phyloP scores from a whole-genome alignment of 1,284 basidiomycete genomes.

The Puccinia coronata region DNA sequence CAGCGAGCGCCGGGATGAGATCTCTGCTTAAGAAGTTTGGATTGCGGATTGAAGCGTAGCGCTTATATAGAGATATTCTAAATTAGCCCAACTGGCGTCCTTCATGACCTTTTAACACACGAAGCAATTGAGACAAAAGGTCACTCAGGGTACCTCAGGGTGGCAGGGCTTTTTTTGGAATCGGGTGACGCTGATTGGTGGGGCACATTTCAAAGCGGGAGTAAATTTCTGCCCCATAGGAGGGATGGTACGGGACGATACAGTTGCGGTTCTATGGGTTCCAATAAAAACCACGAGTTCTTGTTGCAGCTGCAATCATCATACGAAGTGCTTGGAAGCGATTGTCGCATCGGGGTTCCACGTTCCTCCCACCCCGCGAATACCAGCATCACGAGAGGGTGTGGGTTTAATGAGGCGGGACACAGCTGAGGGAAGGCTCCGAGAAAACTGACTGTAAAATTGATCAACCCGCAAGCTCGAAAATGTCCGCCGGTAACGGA shows the following conservation, averaged over 20 bases:
- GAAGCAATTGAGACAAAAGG: neutral
- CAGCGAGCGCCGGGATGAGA: neutral
- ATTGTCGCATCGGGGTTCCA: conserved; percentile 2
- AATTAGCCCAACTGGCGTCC: neutral
- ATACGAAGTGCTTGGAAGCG: neutral
- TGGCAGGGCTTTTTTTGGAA: no score
- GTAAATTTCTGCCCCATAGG: neutral
- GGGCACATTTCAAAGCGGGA: neutral
- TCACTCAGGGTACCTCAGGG: neutral
- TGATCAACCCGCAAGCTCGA: neutral
- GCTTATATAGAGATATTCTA: neutral
- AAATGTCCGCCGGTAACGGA: neutral
- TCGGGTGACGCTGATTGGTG: no score
- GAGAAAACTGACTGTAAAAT: conserved; percentile 1
- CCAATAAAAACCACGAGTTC: neutral
- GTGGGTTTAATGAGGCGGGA: neutral
- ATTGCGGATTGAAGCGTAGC: neutral
- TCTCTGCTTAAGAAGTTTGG: neutral
- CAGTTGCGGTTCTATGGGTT: conserved; percentile 2
- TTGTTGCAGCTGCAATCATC: neutral
- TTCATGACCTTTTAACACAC: neutral
- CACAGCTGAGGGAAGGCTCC: neutral
- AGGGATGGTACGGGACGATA: conserved; percentile 17
- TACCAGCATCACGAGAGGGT: neutral
- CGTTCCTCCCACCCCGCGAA: neutral